Percentiles rank a stretch among this genome's conserved stretches.
These are phyloP conservation scores for Venturia pyrina DNA, from an alignment of 2,329 filamentous ascomycete species.

Conservation along the genomic window DNA sequence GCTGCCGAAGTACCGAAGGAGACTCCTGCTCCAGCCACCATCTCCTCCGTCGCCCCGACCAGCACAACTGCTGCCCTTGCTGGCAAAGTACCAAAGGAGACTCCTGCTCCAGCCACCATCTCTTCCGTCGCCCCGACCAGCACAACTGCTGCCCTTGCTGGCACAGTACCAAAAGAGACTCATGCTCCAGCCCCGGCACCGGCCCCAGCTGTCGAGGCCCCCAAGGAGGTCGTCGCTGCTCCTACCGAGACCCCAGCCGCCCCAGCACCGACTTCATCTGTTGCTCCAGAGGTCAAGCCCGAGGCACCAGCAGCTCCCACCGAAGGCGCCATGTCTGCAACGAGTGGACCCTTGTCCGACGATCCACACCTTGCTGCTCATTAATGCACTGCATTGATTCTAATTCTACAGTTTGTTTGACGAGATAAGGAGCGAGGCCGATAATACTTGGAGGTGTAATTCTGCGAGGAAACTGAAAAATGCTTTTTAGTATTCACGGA, in stretches of 20 bases:
- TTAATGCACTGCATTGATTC: neutral
- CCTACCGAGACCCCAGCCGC: slow-evolving; percentile 4
- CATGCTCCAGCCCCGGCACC: neutral
- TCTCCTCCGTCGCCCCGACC: neutral
- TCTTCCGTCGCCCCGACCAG: neutral
- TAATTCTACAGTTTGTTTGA: neutral
- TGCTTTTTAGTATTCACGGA: neutral
- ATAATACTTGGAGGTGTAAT: neutral
- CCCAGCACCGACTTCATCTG: neutral
- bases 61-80: neutral
- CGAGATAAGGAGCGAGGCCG: neutral
- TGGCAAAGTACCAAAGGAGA: neutral
- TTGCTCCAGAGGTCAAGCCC: neutral
- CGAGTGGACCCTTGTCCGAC: slow-evolving; percentile 6
- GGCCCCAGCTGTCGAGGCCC: neutral
- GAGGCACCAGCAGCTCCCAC: slow-evolving; percentile 8
- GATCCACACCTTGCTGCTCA: neutral
- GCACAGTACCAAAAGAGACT: neutral
- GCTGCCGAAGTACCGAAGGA: neutral
- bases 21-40: neutral
- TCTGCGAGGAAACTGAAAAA: neutral
- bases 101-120: neutral
- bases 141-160: neutral
- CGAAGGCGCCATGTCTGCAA: slow-evolving; percentile 2
- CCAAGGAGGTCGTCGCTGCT: neutral